Conservation (phyloP, 176 grass and related monocot species). For the Juncus effusus region DNA sequence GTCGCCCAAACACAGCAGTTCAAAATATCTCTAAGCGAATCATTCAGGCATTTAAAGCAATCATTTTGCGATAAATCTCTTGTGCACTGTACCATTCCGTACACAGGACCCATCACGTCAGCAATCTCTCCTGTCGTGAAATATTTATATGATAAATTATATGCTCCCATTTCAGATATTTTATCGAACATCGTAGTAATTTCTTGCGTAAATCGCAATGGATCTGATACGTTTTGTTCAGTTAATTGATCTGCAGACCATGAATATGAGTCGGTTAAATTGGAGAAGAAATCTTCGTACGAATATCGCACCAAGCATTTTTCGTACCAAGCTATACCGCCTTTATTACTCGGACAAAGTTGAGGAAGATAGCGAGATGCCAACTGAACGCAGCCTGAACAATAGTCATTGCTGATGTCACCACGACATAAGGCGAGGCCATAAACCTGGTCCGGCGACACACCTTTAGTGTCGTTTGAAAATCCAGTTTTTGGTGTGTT, state of each 20-base stretch:
- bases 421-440: constrained; percentile 51
- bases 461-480: constrained; percentile 11
- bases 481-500: constrained; percentile 12
- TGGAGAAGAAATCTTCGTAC: constrained; percentile 22
- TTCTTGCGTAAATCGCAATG: background rate
- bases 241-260: background rate
- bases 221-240: background rate
- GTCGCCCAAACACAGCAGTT: background rate
- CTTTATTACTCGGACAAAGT: constrained; percentile 20
- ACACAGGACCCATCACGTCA: background rate
- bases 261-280: background rate
- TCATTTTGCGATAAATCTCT: constrained; percentile 1
- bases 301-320: constrained; percentile 41
- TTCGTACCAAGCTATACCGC: constrained; percentile 41
- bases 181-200: background rate
- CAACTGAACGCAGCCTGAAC: constrained; percentile 31
- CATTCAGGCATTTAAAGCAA: background rate
- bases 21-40: constrained; percentile 5
- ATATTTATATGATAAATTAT: background rate
- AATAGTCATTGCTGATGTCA: constrained; percentile 31
- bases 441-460: constrained; percentile 24
- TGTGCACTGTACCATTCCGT: constrained; percentile 13
- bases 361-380: constrained; percentile 26
- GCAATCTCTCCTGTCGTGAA: background rate
- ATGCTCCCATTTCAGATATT: constrained; percentile 2